Conservation (phyloP, 345 rosid species). For the rapeseed (Brassica napus) region Da-Ae NC_063449.1:46480501-46481000, state of each 20-base stretch:
- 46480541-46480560: background rate
- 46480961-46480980: background rate
- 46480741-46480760: conserved; percentile 14
- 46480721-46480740: background rate
- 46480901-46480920: background rate
- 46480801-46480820: conserved; percentile 9
- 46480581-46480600: background rate
- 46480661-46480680: conserved; percentile 7
- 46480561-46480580: background rate
- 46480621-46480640: conserved; percentile 7
- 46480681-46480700: conserved; percentile 4
- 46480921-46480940: background rate
- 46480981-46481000: conserved; percentile 3
- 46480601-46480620: background rate
- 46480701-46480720: background rate
- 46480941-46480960: background rate
- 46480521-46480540: conserved; percentile 44
- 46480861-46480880: conserved; percentile 9
- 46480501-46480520: conserved; percentile 54
- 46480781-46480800: conserved; percentile 18
- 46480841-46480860: conserved; percentile 6
- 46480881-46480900: background rate
- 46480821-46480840: background rate
- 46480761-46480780: background rate
- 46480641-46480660: background rate